phyloP scores from a whole-genome alignment of 371 early-diverging fungal genomes.

The Mortierella sp. region DNA sequence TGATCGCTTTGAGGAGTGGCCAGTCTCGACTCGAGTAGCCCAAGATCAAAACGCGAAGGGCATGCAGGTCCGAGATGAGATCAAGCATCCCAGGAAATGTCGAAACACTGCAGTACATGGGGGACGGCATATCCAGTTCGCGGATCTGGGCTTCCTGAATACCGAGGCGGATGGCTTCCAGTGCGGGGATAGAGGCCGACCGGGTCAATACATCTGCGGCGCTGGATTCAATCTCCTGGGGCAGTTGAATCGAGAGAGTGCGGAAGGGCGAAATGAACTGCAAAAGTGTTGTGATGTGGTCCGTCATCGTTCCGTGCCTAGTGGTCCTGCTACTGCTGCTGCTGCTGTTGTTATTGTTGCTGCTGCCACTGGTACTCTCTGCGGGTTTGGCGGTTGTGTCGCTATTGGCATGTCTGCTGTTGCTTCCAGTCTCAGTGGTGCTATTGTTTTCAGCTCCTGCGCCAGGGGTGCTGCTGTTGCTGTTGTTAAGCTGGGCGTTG shows the following conservation, averaged over 20 bases:
- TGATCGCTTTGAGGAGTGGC: constrained; percentile 48
- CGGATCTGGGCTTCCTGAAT: constrained; percentile 36
- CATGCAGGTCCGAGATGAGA: constrained; percentile 33
- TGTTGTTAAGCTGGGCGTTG: not conserved
- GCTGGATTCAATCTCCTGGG: constrained; percentile 50
- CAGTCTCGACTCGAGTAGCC: constrained; percentile 57
- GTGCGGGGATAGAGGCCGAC: constrained; percentile 25
- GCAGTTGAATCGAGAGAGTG: constrained; percentile 55
- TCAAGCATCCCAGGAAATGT: constrained; percentile 54
- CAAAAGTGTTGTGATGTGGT: constrained; percentile 36
- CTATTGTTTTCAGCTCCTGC: not conserved
- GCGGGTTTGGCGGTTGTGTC: not conserved
- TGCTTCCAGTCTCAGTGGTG: not conserved
- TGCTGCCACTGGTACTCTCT: not conserved
- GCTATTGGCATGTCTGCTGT: not conserved
- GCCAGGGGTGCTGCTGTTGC: not conserved
- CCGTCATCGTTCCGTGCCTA: constrained; percentile 30
- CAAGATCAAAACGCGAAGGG: constrained; percentile 36
- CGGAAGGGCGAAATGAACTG: constrained; percentile 51
- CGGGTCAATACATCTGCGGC: constrained; percentile 41
- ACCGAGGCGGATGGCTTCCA: constrained; percentile 39
- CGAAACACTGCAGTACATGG: constrained; percentile 54
- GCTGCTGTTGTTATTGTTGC: not conserved
- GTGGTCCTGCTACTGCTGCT: constrained; percentile 18
- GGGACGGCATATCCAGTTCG: constrained; percentile 56